phyloP scores from a whole-genome alignment of 2,329 filamentous ascomycete species.

The Laburnicola sp. region DNA sequence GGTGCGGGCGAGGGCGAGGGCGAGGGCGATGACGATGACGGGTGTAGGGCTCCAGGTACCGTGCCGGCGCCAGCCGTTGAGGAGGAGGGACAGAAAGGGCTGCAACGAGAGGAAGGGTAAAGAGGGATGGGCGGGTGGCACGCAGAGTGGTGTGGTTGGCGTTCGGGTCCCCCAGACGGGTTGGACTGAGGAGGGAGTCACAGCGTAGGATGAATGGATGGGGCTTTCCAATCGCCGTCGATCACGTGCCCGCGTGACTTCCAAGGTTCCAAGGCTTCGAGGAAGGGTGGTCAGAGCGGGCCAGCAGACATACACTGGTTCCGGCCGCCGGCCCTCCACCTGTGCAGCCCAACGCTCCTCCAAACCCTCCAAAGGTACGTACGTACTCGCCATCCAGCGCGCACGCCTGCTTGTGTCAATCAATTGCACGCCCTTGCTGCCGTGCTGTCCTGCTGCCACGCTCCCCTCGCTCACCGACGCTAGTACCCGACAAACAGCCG shows the following conservation, averaged over 20 bases:
- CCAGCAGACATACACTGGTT: neutral
- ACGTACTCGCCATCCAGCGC: too few species aligned
- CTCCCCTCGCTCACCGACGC: neutral
- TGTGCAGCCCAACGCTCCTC: neutral
- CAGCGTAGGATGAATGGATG: conserved; percentile 9
- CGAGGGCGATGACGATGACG: conserved; percentile 27
- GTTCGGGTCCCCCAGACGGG: conserved; percentile 36
- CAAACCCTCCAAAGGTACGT: neutral
- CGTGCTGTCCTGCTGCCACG: neutral
- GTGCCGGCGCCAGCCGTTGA: conserved; percentile 11
- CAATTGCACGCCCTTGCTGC: neutral
- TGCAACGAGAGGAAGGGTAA: conserved; percentile 8
- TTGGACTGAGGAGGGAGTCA: conserved; percentile 33
- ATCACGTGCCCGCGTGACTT: conserved; percentile 11
- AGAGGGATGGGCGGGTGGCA: neutral
- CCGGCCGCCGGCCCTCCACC: neutral
- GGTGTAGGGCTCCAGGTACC: conserved; percentile 9
- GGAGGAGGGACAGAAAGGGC: conserved; percentile 4
- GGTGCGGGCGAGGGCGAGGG: conserved; percentile 25
- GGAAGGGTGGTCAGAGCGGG: neutral
- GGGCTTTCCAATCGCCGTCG: conserved; percentile 3
- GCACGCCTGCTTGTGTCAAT: neutral
- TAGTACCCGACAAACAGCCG: conserved; percentile 5
- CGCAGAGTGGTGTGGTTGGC: conserved; percentile 14
- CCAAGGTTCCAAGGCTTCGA: neutral